Conservation (phyloP, 352 stramenopile species). For the Globisporangium barbulae region DNA sequence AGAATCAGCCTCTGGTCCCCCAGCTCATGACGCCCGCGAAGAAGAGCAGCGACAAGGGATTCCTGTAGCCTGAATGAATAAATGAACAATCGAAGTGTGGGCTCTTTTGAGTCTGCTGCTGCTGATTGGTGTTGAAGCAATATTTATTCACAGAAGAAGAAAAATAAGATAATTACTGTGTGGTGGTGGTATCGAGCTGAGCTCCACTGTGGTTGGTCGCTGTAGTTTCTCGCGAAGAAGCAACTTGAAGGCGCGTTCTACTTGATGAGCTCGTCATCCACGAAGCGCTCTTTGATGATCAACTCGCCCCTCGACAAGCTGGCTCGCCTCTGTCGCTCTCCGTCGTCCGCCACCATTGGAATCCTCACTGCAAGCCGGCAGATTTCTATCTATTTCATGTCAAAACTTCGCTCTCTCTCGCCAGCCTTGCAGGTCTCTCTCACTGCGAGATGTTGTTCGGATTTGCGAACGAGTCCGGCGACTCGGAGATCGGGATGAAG, state of each 20-base stretch:
- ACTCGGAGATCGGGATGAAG: constrained; percentile 68
- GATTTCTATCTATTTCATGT: constrained; percentile 7
- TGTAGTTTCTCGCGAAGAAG: not conserved
- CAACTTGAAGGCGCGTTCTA: not conserved
- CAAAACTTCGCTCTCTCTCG: constrained; percentile 15
- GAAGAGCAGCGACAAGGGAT: constrained; percentile 24
- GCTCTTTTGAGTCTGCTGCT: not conserved
- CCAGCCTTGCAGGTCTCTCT: constrained; percentile 3
- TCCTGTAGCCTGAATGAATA: constrained; percentile 23
- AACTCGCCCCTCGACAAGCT: not conserved
- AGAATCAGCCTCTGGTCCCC: constrained; percentile 17
- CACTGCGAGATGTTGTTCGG: constrained; percentile 63
- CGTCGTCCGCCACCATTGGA: not conserved
- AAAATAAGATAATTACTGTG: constrained; percentile 11
- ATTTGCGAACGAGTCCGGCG: constrained; percentile 62
- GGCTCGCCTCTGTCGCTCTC: not conserved
- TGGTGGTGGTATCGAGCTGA: constrained; percentile 2
- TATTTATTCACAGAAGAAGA: constrained; percentile 15
- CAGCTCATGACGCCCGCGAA: constrained; percentile 18
- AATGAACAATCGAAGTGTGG: not conserved
- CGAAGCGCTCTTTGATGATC: not conserved
- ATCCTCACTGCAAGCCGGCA: not conserved
- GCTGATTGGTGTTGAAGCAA: constrained; percentile 1
- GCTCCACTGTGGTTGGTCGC: not conserved
- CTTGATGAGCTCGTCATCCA: not conserved